Conservation (phyloP, 2,329 filamentous ascomycete genomes). For the Diaporthe sp. region DNA sequence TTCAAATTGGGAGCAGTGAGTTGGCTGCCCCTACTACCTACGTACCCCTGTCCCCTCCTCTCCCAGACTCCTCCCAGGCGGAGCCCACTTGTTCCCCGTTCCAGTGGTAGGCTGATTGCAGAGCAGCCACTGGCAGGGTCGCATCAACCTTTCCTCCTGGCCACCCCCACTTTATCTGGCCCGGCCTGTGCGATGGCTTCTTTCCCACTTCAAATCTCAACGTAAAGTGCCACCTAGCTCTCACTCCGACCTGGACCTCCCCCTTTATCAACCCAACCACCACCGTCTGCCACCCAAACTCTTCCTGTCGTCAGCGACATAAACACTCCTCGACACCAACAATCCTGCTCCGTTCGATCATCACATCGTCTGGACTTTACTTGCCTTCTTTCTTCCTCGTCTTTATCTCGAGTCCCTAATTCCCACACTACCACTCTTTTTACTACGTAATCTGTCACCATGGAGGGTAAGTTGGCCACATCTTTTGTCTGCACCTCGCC, state of each 20-base stretch:
- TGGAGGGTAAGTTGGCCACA: slow-evolving; percentile 65
- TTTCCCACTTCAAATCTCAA: slow-evolving; percentile 42
- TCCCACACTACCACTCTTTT: slow-evolving; percentile 44
- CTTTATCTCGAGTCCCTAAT: slow-evolving; percentile 47
- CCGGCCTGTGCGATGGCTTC: slow-evolving; percentile 41
- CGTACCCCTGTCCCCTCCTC: slow-evolving; percentile 20
- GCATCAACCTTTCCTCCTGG: slow-evolving; percentile 35
- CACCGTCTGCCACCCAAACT: slow-evolving; percentile 39
- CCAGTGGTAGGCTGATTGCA: slow-evolving; percentile 38
- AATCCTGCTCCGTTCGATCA: slow-evolving; percentile 40
- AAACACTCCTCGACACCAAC: slow-evolving; percentile 31
- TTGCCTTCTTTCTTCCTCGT: slow-evolving; percentile 46
- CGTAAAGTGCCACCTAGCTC: slow-evolving; percentile 40
- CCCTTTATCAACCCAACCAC: slow-evolving; percentile 41
- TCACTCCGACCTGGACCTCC: slow-evolving; percentile 38
- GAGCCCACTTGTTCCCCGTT: slow-evolving; percentile 40
- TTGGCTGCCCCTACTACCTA: slow-evolving; percentile 5
- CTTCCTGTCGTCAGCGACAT: slow-evolving; percentile 40
- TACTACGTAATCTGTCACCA: slow-evolving; percentile 64
- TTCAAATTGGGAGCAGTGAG: slow-evolving; percentile 16
- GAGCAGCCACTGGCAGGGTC: slow-evolving; percentile 36
- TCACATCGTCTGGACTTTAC: slow-evolving; percentile 43
- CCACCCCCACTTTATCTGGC: slow-evolving; percentile 37
- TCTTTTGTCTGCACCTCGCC: slow-evolving; percentile 47
- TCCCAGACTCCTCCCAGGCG: slow-evolving; percentile 19